phyloP scores from a whole-genome alignment of 2,329 filamentous ascomycete genomes.

The Zymoseptoria passerinii region DNA sequence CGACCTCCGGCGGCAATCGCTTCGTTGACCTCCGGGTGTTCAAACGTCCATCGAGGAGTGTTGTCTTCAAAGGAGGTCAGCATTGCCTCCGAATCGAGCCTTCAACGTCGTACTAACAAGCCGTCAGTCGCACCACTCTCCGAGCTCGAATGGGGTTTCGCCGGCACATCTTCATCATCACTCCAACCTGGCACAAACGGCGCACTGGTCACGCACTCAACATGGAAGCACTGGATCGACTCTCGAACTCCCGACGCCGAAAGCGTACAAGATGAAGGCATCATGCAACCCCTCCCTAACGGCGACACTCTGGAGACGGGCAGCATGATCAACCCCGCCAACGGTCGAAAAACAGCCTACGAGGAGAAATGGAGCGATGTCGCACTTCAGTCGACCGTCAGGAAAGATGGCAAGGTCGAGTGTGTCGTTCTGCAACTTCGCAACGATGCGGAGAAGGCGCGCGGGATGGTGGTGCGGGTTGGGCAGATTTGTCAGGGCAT shows the following conservation, averaged over 20 bases:
- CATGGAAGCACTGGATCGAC: slow-evolving; percentile 55
- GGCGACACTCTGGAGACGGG: slow-evolving; percentile 48
- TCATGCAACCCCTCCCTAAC: slow-evolving; percentile 43
- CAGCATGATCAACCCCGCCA: slow-evolving; percentile 50
- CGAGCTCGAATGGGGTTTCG: slow-evolving; percentile 58
- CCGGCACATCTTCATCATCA: slow-evolving; percentile 44
- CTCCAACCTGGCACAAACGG: slow-evolving; percentile 2
- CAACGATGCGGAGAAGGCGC: slow-evolving; percentile 23
- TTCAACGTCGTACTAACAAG: neutral
- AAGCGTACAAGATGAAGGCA: slow-evolving; percentile 46
- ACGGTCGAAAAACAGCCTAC: slow-evolving; percentile 46
- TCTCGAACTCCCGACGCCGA: slow-evolving; percentile 38
- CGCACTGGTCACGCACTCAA: slow-evolving; percentile 23
- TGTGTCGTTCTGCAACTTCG: slow-evolving; percentile 15
- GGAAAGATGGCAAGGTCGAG: slow-evolving; percentile 33
- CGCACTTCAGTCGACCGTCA: slow-evolving; percentile 17
- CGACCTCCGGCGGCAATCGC: slow-evolving; percentile 49
- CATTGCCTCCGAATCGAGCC: neutral
- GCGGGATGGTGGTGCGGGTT: slow-evolving; percentile 48
- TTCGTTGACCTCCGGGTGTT: slow-evolving; percentile 56
- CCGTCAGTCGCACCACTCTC: slow-evolving; percentile 21
- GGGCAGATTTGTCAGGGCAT: slow-evolving; percentile 52
- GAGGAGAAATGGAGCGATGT: slow-evolving; percentile 39
- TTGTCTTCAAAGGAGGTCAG: slow-evolving; percentile 11
- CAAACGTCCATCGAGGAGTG: neutral